Base-by-base conservation (phyloP, 2,329 filamentous ascomycete genomes). In the Pyrenochaeta sp. region DNA sequence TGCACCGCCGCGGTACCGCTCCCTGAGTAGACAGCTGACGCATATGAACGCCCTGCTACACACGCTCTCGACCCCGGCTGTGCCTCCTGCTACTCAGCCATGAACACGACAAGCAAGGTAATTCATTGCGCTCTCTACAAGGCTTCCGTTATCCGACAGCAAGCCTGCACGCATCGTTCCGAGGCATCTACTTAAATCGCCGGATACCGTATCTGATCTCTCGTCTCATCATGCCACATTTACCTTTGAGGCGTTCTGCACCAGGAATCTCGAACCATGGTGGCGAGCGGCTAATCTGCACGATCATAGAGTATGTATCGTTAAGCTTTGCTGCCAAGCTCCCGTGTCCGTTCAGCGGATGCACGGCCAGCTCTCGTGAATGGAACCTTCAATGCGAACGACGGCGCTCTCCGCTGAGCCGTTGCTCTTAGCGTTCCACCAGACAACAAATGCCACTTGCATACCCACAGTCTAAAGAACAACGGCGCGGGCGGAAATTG, bases 301-400 rank as follows among this genome's bases (percentile, higher is more conserved):
- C 23, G 35, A 36, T 30, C 17, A 24, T 44, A 45, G 38, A 10
- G 22, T 20, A 13, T 14, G 13, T 31, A 23, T 21, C 13, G 13
- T 30, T 36, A 54, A 54, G 51, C 45, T 52, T 54, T 45, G 19
- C 7, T 9, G 53, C 48, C 51, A 48, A 54, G 41, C 31, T 15
- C 6, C 40, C 35, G 20, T 24, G 23, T 30, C 23, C n/a, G 11
- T 29, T 32, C 24, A 27, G 21, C 47, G 44, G 50, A 18, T 37
- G 35, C 26, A 24, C 27, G 35, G 53, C 50, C 50, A 37, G 27
- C 22, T 34, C 11, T 37, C 13, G 27, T 46, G 23, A 36, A 49
- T 48, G 44, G 38, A 35, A 34, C 30, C 24, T 35, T 26, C 38
- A 31, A 20, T 17, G 40, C 42, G 44, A 44, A 22, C 35, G 40